These are phyloP conservation scores for Colletotrichum tropicale DNA, from an alignment of 2,329 filamentous ascomycete genomes.

Conservation along the genomic window DNA sequence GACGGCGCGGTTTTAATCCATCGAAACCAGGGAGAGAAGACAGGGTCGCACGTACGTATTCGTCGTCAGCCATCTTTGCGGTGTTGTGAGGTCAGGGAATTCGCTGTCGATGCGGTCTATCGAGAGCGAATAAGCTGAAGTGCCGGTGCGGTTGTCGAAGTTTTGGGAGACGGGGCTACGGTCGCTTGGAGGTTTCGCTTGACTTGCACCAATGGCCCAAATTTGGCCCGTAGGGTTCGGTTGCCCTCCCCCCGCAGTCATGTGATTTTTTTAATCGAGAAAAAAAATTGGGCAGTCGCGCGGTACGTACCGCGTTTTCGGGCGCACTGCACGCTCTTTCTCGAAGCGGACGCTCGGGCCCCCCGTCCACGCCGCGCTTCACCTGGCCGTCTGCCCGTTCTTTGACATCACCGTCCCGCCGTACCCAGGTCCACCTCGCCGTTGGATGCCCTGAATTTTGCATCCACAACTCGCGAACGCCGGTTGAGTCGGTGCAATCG, in stretches of 20 bases:
- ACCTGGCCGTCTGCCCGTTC: not conserved
- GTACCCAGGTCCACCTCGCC: not conserved
- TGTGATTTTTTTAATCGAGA: not conserved
- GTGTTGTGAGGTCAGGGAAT: slow-evolving; percentile 44
- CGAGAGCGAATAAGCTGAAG: slow-evolving; percentile 44
- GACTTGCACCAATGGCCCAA: not conserved
- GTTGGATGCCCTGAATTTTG: not conserved
- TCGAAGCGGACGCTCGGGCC: not conserved
- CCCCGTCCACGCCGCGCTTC: not conserved
- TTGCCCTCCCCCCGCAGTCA: slow-evolving; percentile 20
- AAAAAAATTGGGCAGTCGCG: not conserved
- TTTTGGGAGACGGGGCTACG: slow-evolving; percentile 15
- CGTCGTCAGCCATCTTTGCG: slow-evolving; percentile 80
- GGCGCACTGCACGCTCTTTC: not conserved
- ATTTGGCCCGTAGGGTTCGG: slow-evolving; percentile 18
- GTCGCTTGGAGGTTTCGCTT: slow-evolving; percentile 20
- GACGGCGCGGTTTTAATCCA: not conserved
- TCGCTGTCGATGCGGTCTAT: slow-evolving; percentile 48
- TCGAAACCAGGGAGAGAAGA: slow-evolving; percentile 10
- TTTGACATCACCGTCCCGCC: not conserved
- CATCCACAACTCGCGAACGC: not conserved
- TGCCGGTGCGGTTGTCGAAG: slow-evolving; percentile 18
- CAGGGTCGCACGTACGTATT: slow-evolving; percentile 73
- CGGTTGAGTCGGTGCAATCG: not conserved
- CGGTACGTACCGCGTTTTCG: not conserved